Evolutionary conservation across 805 yeast species (phyloP).

Genomic region (Saccharomyces paradoxus): DNA sequence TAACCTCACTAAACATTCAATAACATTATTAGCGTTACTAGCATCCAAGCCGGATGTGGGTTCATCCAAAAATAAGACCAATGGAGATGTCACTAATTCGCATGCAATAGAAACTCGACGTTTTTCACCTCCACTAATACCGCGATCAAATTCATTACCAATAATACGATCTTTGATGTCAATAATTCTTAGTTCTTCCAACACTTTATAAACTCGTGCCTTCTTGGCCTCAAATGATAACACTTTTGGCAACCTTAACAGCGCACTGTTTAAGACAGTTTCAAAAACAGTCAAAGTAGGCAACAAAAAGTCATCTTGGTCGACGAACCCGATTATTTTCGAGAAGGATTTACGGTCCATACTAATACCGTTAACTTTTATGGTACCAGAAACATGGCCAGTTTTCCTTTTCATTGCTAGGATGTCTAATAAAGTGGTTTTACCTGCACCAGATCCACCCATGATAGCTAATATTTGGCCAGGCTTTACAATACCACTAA

Average conservation of each 20-base stretch:
- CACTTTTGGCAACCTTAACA: slow-evolving; percentile 71
- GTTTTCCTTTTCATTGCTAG: slow-evolving; percentile 80
- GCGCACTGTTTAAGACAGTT: slow-evolving; percentile 86
- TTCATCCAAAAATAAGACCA: slow-evolving; percentile 76
- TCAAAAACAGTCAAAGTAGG: slow-evolving; percentile 95
- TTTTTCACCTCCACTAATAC: slow-evolving; percentile 79
- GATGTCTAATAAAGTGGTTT: slow-evolving; percentile 86
- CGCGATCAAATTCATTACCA: slow-evolving; percentile 84
- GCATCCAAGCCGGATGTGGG: slow-evolving; percentile 96
- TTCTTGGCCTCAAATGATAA: slow-evolving; percentile 72
- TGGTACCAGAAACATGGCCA: slow-evolving; percentile 59
- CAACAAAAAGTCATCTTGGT: slow-evolving; percentile 84
- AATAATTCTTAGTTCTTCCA: slow-evolving; percentile 75
- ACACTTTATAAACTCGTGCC: slow-evolving; percentile 72
- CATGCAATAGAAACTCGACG: slow-evolving; percentile 90
- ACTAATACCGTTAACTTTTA: slow-evolving; percentile 63
- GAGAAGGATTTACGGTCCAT: slow-evolving; percentile 39
- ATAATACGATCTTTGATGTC: slow-evolving; percentile 77
- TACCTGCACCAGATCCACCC: slow-evolving; percentile 99
- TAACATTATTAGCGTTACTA: slow-evolving; percentile 83
- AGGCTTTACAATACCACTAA: slow-evolving; percentile 74
- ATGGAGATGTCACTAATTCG: slow-evolving; percentile 83
- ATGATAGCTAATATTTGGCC: slow-evolving; percentile 89
- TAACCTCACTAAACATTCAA: slow-evolving; percentile 73
- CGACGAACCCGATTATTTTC: slow-evolving; percentile 84